Conservation (phyloP, 106 monocot species). For the Allium sativum region DNA sequence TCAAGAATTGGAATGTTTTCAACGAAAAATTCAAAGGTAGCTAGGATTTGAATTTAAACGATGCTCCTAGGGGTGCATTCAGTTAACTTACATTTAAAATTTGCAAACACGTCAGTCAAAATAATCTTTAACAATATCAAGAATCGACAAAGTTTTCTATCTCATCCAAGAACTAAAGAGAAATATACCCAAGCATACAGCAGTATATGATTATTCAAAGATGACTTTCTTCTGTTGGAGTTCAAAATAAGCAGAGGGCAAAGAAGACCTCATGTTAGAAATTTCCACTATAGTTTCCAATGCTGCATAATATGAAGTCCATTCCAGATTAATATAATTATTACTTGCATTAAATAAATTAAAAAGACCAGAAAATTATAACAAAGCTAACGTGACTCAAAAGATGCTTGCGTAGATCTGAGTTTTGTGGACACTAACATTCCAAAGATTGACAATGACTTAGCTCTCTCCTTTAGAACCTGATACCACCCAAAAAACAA, state of each 20-base stretch:
- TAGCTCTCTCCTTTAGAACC: slow-evolving; percentile 49
- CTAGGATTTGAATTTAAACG: no score
- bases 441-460: slow-evolving; percentile 67
- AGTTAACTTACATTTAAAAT: no score
- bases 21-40: no score
- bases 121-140: no score
- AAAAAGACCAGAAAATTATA: no score
- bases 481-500: background rate
- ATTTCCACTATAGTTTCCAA: slow-evolving; percentile 58
- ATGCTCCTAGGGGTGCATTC: no score
- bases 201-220: background rate
- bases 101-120: no score
- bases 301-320: slow-evolving; percentile 20
- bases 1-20: no score
- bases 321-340: background rate
- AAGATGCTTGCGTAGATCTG: slow-evolving; percentile 66
- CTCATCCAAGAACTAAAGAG: background rate
- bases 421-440: slow-evolving; percentile 82
- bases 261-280: slow-evolving; percentile 42
- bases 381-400: slow-evolving; percentile 52
- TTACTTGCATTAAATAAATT: no score
- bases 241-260: slow-evolving; percentile 41
- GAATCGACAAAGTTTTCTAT: no score
- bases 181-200: no score
- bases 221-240: slow-evolving; percentile 7